Base-by-base conservation (phyloP, 257 asterid species). In the Thymus quinquecostatus region DNA sequence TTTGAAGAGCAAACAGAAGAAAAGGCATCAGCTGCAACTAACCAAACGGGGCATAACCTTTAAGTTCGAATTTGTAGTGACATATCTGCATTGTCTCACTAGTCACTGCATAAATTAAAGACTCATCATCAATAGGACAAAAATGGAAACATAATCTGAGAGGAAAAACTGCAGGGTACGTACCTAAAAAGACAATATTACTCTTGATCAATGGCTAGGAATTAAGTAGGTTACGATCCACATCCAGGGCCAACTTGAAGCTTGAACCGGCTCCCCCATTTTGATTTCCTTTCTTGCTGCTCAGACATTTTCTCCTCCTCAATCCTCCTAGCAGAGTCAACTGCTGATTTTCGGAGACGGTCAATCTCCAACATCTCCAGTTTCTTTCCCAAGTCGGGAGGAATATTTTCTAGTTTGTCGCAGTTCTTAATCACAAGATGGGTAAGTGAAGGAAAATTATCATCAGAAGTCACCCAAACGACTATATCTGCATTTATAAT, bases 171-270 rank as follows among this genome's bases (percentile, higher is more conserved):
- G 28, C 9, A 34, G 29, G 6, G 40, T 6, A 58, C 64, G 6
- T 53, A 67, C 72, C 72, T 67, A 58, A 10, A 13, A 12, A 48
- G 34, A 53, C 51, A 53, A 41, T 41, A 41, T 29, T 54, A 11
- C 62, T 3, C 44, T 53, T 68, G 63, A 51, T 29, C 60, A 55
- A 55, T 55, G 56, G 12, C 60, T 13, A 34, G 10, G 60, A 55
- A 69, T 57, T 57, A 69, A n/a, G 9, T 58, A 1, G 5, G 48
- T 58, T 53, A 47, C 4, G 32, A 13, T 49, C 1, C 60, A 59
- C 75, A 70, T 10, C 75, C 75, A 59, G 75, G 75, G 55, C 68
- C 68, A 1, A 70, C n/a, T 10, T 32, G 41, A 43, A 71, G 70
- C 76, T 50, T 71, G 45, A 71, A 71, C 28, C 55, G 61, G 44